Base-by-base conservation (phyloP, 768 basidiomycete genomes). In the Naematelia encephala region DNA sequence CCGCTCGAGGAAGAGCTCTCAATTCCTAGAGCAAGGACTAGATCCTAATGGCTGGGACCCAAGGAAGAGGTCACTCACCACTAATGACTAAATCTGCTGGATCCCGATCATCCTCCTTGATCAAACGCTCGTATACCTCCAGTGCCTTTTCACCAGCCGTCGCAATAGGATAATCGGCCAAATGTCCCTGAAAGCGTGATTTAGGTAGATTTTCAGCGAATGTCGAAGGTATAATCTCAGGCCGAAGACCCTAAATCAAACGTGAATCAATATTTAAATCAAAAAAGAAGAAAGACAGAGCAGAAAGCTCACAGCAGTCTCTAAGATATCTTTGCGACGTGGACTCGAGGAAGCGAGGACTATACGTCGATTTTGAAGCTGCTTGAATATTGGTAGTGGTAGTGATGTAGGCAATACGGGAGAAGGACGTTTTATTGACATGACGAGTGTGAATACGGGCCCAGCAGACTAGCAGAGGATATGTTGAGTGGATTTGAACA, bases 271-370 rank as follows among this genome's bases (percentile, higher is more conserved):
- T 16, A 39, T 39, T 39, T 8, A 8, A 16, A 39, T 16, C 16
- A 39, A 8, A 16, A 39, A 39, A 39, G 16, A 39, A 39, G 34
- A 39, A 16, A 39, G 34, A 39, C 16, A 27, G 29, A 13, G 29
- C 4, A 22, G 39, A 25, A 34, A 44, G 52, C 87, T 72, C 76
- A 92, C 91, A 68, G 88, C 83, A 4, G 82, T 86, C 54, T 80
- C 82, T 21, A 97, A 82, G 59, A 94, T 90, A 55, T 91, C 90
- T 70, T 83, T 85, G 68, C 92, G 81, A 64, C 92, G 82, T 1
- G 91, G 89, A 66, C 90, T 92, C 57, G 84, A 86, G 3, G 91
- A 94, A 0, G 92, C 92, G 1, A 97, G 81, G 1, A 96, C 79
- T 48, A 97, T 83, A 2, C 89, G 82, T 72, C 91, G 92, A 21